These are phyloP conservation scores for Pleodorina starrii DNA, from an alignment of 139 green algal species.

Conservation along the genomic window DNA sequence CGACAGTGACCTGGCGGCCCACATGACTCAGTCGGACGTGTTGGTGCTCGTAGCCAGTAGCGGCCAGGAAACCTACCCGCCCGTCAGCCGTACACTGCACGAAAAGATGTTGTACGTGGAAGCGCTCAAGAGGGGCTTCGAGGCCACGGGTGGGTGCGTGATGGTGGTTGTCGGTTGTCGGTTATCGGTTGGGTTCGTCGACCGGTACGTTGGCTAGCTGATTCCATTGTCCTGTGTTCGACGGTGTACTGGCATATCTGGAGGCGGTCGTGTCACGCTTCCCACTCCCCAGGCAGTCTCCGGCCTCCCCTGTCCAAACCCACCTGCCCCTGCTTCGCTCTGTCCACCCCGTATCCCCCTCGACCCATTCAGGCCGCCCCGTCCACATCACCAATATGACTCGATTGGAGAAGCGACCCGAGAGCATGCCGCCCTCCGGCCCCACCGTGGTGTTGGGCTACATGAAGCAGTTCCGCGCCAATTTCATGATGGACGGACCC, in stretches of 20 bases:
- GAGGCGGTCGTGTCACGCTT: too few relatives aligned
- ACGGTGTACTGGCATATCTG: too few relatives aligned
- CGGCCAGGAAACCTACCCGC: slow-evolving; percentile 47
- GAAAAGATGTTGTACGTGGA: slow-evolving; percentile 64
- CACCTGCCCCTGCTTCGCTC: too few relatives aligned
- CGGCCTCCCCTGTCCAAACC: too few relatives aligned
- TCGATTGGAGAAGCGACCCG: slow-evolving; percentile 48
- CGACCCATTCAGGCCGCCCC: slow-evolving; percentile 1
- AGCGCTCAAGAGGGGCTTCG: slow-evolving; percentile 52
- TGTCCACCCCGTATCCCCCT: too few relatives aligned
- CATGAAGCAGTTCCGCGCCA: slow-evolving; percentile 60
- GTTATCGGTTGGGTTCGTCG: too few relatives aligned
- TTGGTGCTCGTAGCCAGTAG: slow-evolving; percentile 55
- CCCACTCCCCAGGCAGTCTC: too few relatives aligned
- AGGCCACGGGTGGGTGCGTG: slow-evolving; percentile 8
- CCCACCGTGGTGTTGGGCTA: slow-evolving; percentile 45
- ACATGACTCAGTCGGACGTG: not conserved
- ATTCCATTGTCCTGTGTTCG: too few relatives aligned
- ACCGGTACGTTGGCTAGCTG: too few relatives aligned
- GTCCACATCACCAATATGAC: slow-evolving; percentile 56
- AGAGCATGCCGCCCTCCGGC: slow-evolving; percentile 32
- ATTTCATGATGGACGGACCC: slow-evolving; percentile 38
- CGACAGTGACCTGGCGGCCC: slow-evolving; percentile 23
- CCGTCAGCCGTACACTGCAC: slow-evolving; percentile 56
- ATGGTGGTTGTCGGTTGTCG: too few relatives aligned